Base-by-base conservation (phyloP, 176 grass and related monocot genomes). In the Musa acuminata region DNA sequence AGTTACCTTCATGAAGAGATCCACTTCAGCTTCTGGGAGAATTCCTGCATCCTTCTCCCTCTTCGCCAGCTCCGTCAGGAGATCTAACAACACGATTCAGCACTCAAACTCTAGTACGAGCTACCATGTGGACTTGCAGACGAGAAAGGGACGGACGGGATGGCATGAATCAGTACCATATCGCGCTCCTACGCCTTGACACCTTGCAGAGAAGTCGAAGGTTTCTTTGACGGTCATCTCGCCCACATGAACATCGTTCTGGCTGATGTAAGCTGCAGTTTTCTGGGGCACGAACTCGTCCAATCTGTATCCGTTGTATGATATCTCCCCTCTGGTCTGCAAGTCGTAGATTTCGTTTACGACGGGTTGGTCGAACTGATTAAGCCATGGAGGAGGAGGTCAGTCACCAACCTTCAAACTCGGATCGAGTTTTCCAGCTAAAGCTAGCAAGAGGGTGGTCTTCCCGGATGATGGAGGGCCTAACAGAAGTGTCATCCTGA, bases 171-270 rank as follows among this genome's bases (percentile, higher is more conserved):
- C 19, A 8, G 1, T 83, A 98, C 94, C 95, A 62, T 94, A 99
- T 74, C 83, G 94, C 24, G 90, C 78, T 57, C 95, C 95, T 49
- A 99, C 86, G 43, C 95, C 95, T 79, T 99, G 95, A 69, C 95
- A 99, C 78, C 90, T 82, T 8, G 95, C 95, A 0, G 95, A 94
- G 82, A 99, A 99, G 79, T 99, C 95, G 54, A 99, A 79, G 69
- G 95, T 99, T 83, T 99, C 95, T 82, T 99, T 99, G 0, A 99
- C 95, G 0, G 95, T 99, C 95, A 99, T 94, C 88, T 94, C 91
- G 57, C 88, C 86, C 52, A 99, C 69, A 76, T 99, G 95, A 22
- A 99, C 91, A 65, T 99, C 91, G 0, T 87, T 99, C 78, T 99
- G 95, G 86, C 95, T 99, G 78, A 99, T 99, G 75, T 91, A 99